Evolutionary conservation across 2,329 filamentous ascomycete genomes (phyloP), one percentile per base, ranked within the genome.

Genomic region (Nothophaeocryptopus gaeumannii): DNA sequence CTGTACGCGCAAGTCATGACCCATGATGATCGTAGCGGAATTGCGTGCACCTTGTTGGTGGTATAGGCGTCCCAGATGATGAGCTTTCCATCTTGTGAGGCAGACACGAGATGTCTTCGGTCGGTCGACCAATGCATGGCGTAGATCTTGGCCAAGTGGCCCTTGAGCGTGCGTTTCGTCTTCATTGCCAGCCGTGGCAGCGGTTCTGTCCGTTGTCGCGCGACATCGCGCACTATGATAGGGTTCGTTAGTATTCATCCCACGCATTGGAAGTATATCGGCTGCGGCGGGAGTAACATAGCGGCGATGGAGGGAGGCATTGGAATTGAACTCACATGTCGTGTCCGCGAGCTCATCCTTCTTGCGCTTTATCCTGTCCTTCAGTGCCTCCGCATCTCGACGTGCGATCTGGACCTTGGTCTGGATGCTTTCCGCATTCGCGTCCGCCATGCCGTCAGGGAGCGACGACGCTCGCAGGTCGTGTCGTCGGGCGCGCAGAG

Each of bases 51-150:
- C 74, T 99, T 99, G 80, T 99, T 97, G 56, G 93, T 97, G 59
- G 92, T 97, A 77, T 99, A 99, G 52, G 93, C 93, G 72, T 99
- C 93, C 93, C 93, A 99, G 70, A 99, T 97, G 73, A 99, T 99
- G 62, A 99, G 84, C 79, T 99, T 99, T 71, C 93, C 93, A 67
- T 99, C 93, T 74, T 99, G 93, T 63, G 93, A 99, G 58, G 93
- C 93, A 10, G 93, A 97, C 45, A 99, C 93, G 54, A 97, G 83
- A 74, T 97, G 93, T 73, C 93, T 85, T 68, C 93, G 85, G 75
- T 99, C 93, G 58, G 93, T 99, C 31, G 93, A 97, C 93, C 93
- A 99, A 78, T 99, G 93, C 93, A 99, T 99, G 65, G 93, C 93
- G 74, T 99, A 99, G 67, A 99, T 99, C 78, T 99, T 99, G 65